phyloP scores from a whole-genome alignment of 495 filamentous ascomycete species.

The Aspergillus nidulans region DNA sequence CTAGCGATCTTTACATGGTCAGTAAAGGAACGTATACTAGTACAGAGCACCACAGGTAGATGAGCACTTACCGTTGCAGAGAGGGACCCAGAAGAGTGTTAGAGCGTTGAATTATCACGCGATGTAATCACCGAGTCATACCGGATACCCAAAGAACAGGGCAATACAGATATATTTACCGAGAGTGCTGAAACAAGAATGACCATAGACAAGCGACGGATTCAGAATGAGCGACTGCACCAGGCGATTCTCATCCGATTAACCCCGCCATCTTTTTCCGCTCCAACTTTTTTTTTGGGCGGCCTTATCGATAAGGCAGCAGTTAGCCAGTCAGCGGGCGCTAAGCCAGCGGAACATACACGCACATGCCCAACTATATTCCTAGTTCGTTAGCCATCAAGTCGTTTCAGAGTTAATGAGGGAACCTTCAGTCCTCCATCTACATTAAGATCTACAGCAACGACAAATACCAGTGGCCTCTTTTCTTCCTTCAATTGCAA shows the following conservation, averaged over 20 bases:
- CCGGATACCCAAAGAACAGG: not conserved
- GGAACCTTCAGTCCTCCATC: not conserved
- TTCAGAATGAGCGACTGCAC: constrained; percentile 1
- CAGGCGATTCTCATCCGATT: not conserved
- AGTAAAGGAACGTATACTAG: not conserved
- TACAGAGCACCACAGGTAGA: not conserved
- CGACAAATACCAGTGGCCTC: not conserved
- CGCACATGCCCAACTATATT: constrained; percentile 1
- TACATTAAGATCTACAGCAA: not conserved
- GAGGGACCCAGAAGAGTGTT: not conserved
- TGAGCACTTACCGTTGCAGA: not conserved
- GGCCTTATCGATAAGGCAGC: constrained; percentile 19
- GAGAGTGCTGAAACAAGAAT: not conserved
- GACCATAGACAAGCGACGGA: not conserved
- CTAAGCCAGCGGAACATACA: constrained; percentile 4
- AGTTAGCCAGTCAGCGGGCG: not conserved
- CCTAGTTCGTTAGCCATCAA: not conserved
- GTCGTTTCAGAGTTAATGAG: no score
- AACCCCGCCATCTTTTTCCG: constrained; percentile 13
- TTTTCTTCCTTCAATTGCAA: not conserved
- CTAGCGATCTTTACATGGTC: not conserved
- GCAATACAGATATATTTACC: not conserved
- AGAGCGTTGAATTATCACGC: not conserved
- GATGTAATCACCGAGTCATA: not conserved
- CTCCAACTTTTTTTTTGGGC: constrained; percentile 10